Conservation (phyloP, 179 eudicot genomes). For the Heliamphora pulchella region DNA sequence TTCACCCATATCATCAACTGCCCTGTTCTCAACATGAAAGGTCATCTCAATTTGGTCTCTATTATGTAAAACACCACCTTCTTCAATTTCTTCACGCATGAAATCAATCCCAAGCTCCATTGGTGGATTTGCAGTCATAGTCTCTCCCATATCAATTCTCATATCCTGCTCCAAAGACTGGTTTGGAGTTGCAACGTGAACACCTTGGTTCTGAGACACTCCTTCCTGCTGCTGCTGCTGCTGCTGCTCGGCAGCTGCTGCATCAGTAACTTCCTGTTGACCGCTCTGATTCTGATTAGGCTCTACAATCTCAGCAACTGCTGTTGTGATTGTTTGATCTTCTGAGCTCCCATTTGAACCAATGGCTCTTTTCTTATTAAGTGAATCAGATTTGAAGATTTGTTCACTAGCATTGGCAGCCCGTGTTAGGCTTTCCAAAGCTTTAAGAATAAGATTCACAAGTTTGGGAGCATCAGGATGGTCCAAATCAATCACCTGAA, state of each 20-base stretch:
- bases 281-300: constrained; percentile 30
- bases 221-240: constrained; percentile 37
- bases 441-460: constrained; percentile 75
- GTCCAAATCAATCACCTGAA: constrained; percentile 82
- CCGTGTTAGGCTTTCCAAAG: constrained; percentile 80
- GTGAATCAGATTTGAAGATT: constrained; percentile 54
- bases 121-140: constrained; percentile 31
- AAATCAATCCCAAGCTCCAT: constrained; percentile 59
- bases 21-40: constrained; percentile 76
- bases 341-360: constrained; percentile 44
- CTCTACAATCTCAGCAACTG: constrained; percentile 33
- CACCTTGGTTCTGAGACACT: constrained; percentile 34
- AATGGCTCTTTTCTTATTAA: constrained; percentile 54
- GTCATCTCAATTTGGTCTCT: constrained; percentile 57
- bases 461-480: constrained; percentile 96
- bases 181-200: constrained; percentile 32
- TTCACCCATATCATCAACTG: constrained; percentile 73
- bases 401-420: constrained; percentile 89
- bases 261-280: constrained; percentile 37
- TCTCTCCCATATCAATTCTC: constrained; percentile 56
- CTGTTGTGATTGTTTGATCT: constrained; percentile 32
- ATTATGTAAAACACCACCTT: constrained; percentile 47
- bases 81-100: constrained; percentile 76
- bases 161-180: constrained; percentile 57
- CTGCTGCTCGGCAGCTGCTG: constrained; percentile 37